Evolutionary conservation across 306 rosid species (phyloP).

Genomic region (Corylus heterophylla): DNA sequence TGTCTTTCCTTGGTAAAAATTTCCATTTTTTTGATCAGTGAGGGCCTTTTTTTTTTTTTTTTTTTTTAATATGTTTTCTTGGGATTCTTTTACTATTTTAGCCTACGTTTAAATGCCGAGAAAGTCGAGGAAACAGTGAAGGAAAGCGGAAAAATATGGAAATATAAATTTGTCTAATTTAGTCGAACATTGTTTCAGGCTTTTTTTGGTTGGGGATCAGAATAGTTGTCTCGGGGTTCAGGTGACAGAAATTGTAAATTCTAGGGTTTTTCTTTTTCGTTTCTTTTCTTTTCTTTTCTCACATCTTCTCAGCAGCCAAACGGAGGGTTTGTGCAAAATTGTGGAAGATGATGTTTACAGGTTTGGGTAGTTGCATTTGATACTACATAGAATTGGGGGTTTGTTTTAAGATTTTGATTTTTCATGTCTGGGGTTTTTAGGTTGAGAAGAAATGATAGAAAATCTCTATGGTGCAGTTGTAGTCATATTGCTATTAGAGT

Average conservation of each 20-base stretch:
- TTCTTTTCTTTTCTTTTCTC: background rate
- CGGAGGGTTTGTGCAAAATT: conserved; percentile 11
- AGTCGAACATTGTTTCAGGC: background rate
- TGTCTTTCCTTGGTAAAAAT: background rate
- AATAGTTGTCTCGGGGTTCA: background rate
- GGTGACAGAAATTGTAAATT: background rate
- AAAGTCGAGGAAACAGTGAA: background rate
- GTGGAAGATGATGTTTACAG: background rate
- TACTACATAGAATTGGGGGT: background rate
- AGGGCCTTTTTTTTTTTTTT: background rate
- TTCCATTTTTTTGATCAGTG: background rate
- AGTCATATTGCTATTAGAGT: background rate
- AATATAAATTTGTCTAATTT: background rate
- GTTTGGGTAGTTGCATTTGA: background rate
- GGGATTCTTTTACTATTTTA: background rate
- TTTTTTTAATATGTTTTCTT: background rate
- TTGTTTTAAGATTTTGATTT: background rate
- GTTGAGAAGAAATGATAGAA: background rate
- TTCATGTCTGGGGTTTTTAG: background rate
- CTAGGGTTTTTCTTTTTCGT: background rate
- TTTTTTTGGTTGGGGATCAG: background rate
- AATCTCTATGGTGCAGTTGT: background rate
- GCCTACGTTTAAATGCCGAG: background rate
- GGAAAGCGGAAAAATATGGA: background rate
- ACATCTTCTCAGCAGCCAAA: background rate